Base-by-base conservation (phyloP, 148 eudicot genomes). In the Amaranthus palmeri region DNA sequence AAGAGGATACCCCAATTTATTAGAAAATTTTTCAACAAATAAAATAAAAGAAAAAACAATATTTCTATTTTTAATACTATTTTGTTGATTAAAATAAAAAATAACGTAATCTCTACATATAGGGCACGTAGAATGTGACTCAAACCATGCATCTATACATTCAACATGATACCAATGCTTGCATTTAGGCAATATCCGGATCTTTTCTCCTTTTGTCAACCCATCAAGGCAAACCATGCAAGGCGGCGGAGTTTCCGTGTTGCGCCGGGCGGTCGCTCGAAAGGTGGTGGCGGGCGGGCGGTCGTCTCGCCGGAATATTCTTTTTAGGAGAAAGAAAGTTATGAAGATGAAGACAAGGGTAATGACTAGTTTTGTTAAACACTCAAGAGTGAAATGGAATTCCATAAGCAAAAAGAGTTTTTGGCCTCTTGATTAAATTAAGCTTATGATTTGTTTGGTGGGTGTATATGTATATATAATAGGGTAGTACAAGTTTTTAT, bases 91-190 rank as follows among this genome's bases (percentile, higher is more conserved):
- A 56, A 50, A 15, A 13, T 1, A 3, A 12, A 60, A 43, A 13
- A 69, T 61, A 25, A 73, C 81, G 64, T 64, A 74, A n/a, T 57
- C 54, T 52, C 83, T 77, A 75, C 86, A 83, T 71, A 77, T 40
- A 3, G 86, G 86, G 69, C 86, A 83, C 41, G 74, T 77, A 40
- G 74, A 71, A 15, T 83, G 79, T 44, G 72, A 71, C 60, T 49
- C 17, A 67, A 83, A 65, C 86, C 86, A 83, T 52, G 73, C 54
- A 56, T 83, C 86, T 17, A 83, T 75, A 12, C 86, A 83, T 41
- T 69, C 71, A 15, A 77, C 75, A 71, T 83, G 86, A 62, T 66
- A 83, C 12, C 74, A 74, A 80, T 83, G 86, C 55, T 71, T 75
- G 48, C 86, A 83, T 59, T 78, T 68, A 8, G 86, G 83, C 70